These are phyloP conservation scores for Terfezia claveryi DNA, from an alignment of 495 filamentous ascomycete genomes.

Conservation along the genomic window DNA sequence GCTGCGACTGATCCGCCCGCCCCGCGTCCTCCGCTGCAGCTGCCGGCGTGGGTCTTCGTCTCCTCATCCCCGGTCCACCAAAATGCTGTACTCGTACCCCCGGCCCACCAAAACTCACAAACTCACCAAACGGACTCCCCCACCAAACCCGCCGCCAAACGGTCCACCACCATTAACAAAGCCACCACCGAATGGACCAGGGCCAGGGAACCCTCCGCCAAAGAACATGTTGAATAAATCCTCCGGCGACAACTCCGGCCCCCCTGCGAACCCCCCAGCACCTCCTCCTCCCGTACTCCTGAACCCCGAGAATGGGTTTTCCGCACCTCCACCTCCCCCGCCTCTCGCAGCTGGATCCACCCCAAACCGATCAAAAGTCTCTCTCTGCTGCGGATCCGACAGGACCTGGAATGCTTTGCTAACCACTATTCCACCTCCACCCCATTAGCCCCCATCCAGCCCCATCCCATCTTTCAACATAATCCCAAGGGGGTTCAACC, in stretches of 20 bases:
- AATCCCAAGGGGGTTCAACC: neutral
- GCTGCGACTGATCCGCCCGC: slow-evolving; percentile 28
- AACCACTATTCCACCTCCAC: slow-evolving; percentile 39
- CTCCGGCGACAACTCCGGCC: slow-evolving; percentile 86
- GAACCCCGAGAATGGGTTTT: slow-evolving; percentile 57
- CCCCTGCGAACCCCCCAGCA: slow-evolving; percentile 36
- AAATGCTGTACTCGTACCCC: slow-evolving; percentile 75
- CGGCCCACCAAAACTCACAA: slow-evolving; percentile 69
- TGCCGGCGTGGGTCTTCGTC: slow-evolving; percentile 46
- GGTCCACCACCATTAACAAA: slow-evolving; percentile 40
- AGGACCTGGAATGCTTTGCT: slow-evolving; percentile 81
- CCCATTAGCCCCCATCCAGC: neutral
- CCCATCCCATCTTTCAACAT: neutral
- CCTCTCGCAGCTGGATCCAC: slow-evolving; percentile 81
- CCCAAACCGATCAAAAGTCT: slow-evolving; percentile 66
- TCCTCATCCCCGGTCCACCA: slow-evolving; percentile 38
- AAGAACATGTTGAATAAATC: slow-evolving; percentile 95
- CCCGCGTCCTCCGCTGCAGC: slow-evolving; percentile 21
- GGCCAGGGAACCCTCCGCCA: slow-evolving; percentile 40
- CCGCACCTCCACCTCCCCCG: slow-evolving; percentile 31
- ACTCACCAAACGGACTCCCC: slow-evolving; percentile 49
- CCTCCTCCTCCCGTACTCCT: slow-evolving; percentile 23
- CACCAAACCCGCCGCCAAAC: slow-evolving; percentile 36
- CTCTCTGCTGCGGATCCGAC: slow-evolving; percentile 78
- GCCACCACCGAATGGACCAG: slow-evolving; percentile 24